Base-by-base conservation (phyloP, 2,329 filamentous ascomycete species). In the Stylonectria norvegica region DNA sequence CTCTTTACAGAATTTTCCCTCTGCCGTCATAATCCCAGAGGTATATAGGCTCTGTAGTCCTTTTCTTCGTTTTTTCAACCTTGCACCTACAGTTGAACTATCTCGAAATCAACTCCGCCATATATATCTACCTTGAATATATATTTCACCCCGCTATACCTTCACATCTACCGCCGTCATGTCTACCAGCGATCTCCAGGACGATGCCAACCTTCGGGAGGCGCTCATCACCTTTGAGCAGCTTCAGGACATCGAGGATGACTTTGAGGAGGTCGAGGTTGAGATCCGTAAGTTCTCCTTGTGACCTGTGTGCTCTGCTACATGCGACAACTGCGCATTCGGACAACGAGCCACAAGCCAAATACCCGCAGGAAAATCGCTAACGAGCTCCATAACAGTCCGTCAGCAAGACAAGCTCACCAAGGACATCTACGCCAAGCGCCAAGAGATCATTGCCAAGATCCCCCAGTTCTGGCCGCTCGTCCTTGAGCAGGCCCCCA, bases 391-490 rank as follows among this genome's bases (percentile, higher is more conserved):
- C 14, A 9, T 15, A 25, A 14, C 59, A 90, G 86, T 89, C 59
- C 83, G 86, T 59, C 76, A 85, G 59, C 83, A 90, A 64, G 77
- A 84, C 54, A 69, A 76, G 50, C 73, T 89, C 55, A 78, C 79
- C 57, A 71, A 74, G 46, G 76, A 84, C 31, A 77, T 95, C 47
- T 95, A 89, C 72, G 74, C 78, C 56, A 86, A 86, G 69, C 88
- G 91, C 61, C 73, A 79, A 51, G 75, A 79, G 55, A 67, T 89
- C 49, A 72, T 93, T 50, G 66, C 77, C 49, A 74, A 83, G 59
- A 90, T 96, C 60, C 79, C 81, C 55, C 81, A 87, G 70, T 98
- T 97, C 79, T 97, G 93, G 93, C 76, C 87, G n/a, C 79, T 94
- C 43, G 90, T 96, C 42, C 77, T 97, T 63, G 87, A 95, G 71